These are phyloP conservation scores for Paramecium sexaurelia DNA, from an alignment of 73 alveolate genomes.

Conservation along the genomic window DNA sequence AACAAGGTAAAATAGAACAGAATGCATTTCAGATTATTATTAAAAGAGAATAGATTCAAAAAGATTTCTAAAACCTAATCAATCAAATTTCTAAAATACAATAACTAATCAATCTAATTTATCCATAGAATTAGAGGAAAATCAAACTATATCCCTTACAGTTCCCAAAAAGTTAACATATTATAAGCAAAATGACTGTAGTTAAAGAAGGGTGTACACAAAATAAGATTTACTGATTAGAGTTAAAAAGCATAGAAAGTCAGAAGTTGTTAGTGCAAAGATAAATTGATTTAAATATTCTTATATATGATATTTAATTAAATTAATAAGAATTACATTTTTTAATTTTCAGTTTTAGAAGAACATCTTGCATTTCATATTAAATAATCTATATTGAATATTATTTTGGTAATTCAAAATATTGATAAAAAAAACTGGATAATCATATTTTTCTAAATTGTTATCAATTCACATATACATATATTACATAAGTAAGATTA, in stretches of 20 bases:
- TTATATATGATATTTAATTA: not conserved
- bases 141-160: not conserved
- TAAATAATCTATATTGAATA: too few species aligned
- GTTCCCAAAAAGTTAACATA: not conserved
- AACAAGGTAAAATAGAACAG: not conserved
- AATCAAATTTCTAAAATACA: not conserved
- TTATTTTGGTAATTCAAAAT: too few species aligned
- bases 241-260: not conserved
- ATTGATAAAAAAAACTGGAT: too few species aligned
- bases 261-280: not conserved
- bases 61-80: not conserved
- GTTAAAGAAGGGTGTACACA: not conserved
- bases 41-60: not conserved
- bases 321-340: not conserved
- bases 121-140: not conserved
- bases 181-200: not conserved
- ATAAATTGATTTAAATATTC: not conserved
- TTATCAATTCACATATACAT: too few species aligned
- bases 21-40: not conserved
- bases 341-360: too few species aligned
- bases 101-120: not conserved
- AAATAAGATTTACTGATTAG: not conserved
- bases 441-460: too few species aligned
- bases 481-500: too few species aligned
- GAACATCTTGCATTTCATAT: too few species aligned